These are phyloP conservation scores for Xanthoconium separans DNA, from an alignment of 1,284 basidiomycete species.

Conservation along the genomic window DNA sequence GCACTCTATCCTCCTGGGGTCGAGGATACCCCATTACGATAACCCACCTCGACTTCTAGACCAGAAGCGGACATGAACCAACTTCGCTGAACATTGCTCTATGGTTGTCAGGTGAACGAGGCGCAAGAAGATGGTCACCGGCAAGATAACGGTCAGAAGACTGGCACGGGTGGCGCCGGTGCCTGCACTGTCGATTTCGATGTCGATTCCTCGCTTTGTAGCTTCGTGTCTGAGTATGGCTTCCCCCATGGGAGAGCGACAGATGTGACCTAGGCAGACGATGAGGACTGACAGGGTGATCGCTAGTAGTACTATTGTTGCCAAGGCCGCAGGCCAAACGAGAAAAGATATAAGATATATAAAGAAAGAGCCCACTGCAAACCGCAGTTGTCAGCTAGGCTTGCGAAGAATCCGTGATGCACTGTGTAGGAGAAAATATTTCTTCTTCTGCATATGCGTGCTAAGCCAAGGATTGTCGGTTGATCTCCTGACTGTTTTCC, in stretches of 20 bases:
- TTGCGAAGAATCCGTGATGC: too few species aligned
- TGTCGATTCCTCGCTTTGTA: constrained; percentile 57
- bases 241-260: constrained; percentile 79
- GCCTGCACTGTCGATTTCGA: constrained; percentile 70
- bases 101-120: constrained; percentile 20
- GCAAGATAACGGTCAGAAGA: constrained; percentile 8
- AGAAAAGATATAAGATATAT: too few species aligned
- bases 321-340: too few species aligned
- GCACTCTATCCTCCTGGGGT: constrained; percentile 1
- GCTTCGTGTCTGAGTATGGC: constrained; percentile 62
- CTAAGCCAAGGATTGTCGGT: too few species aligned
- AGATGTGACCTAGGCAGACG: constrained; percentile 79
- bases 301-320: too few species aligned
- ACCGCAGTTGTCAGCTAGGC: too few species aligned
- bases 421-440: too few species aligned
- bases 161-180: constrained; percentile 45
- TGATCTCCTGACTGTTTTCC: too few species aligned
- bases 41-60: not conserved
- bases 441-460: too few species aligned
- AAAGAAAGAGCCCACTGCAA: too few species aligned
- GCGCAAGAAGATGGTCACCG: not conserved
- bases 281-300: constrained; percentile 54
- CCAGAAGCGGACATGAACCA: constrained; percentile 5
- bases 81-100: constrained; percentile 12
- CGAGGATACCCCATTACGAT: not conserved